Base-by-base conservation (phyloP, 768 basidiomycete species). In the Macrolepiota albuminosa region DNA sequence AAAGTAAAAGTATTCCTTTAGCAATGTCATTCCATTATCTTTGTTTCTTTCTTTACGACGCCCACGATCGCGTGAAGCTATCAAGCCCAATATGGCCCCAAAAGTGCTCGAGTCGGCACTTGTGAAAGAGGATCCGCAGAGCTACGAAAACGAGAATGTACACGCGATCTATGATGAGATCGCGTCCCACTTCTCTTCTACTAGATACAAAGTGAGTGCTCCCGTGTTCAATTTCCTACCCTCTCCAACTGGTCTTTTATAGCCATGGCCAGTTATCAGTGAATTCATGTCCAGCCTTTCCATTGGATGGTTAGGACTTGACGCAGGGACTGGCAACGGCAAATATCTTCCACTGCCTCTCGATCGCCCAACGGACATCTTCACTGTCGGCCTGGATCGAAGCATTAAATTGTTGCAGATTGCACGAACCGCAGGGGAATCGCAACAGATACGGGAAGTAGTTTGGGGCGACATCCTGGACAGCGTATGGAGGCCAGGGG, bases 241-340 rank as follows among this genome's bases (percentile, higher is more conserved):
- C 40, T 49, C 51, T 50, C 49, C 47, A 55, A 52, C 58, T 42
- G 36, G 55, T 45, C 6, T 18, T 21, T 24, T 7, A 56, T 68
- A 94, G 93, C 92, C 92, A 61, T 96, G 93, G 94, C 94, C 95
- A 5, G 83, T 96, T 61, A 88, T 95, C 50, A 81, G 85, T 16
- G 68, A 74, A 45, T 97, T 96, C 71, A 77, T 97, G 29, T 77
- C 82, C 7, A 82, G 80, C 45, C 69, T 97, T 14, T 83, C 89
- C 14, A 75, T 85, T 21, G 89, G 93, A 29, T 92, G 86, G 77
- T 76, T 97, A 39, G 96, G 96, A 11, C 80, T 99, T 29, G 97
- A 99, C 71, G 90, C 93, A 29, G 97, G 97, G 6, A 93, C 93
- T 29, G 97, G 97, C 1, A 99, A 99, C 66, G 97, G 97, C 48